A percentile compares a stretch with the other conserved stretches of the same genome.
phyloP scores from a whole-genome alignment of 768 basidiomycete species.

The Termitomyces sp. region DNA sequence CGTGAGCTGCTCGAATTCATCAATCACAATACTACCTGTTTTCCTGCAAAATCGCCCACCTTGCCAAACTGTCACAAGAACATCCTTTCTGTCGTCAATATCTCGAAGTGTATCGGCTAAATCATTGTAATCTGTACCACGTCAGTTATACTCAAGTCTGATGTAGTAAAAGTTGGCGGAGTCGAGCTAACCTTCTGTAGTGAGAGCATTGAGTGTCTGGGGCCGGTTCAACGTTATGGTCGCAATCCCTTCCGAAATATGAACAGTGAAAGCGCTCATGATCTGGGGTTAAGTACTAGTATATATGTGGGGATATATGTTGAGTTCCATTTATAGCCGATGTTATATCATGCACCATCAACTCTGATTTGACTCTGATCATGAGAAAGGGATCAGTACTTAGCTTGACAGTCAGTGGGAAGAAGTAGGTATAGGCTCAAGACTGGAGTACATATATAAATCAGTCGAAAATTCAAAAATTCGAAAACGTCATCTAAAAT shows the following conservation, averaged over 20 bases:
- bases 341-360: no score
- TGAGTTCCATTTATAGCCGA: neutral
- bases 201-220: constrained; percentile 58
- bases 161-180: neutral
- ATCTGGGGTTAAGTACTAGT: neutral
- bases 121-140: constrained; percentile 55
- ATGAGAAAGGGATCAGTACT: no score
- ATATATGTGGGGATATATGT: neutral
- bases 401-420: neutral
- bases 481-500: neutral
- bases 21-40: no score
- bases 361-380: no score
- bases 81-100: constrained; percentile 59
- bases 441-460: neutral
- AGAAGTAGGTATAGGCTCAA: neutral
- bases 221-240: constrained; percentile 69
- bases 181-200: constrained; percentile 39
- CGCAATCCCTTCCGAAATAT: constrained; percentile 58
- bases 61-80: constrained; percentile 68
- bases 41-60: constrained; percentile 32
- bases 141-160: neutral
- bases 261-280: constrained; percentile 47
- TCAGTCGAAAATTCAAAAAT: no score
- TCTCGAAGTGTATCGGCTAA: constrained; percentile 58
- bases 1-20: constrained; percentile 43